phyloP scores from a whole-genome alignment of 2,329 filamentous ascomycete genomes.

The Fusarium miscanthi region DNA sequence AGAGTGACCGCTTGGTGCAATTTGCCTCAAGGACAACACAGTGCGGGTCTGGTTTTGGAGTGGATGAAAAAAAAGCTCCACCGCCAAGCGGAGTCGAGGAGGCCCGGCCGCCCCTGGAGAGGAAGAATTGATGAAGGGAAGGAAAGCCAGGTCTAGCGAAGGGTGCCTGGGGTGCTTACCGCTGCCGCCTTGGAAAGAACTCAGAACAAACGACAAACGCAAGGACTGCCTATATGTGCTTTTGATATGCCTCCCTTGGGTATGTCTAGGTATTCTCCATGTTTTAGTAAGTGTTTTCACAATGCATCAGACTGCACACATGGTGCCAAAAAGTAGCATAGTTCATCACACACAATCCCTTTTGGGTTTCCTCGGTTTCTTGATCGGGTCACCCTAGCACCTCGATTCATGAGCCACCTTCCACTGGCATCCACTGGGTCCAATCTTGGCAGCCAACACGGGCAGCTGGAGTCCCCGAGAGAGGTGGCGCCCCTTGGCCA shows the following conservation, averaged over 20 bases:
- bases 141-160: background rate
- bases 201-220: background rate
- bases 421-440: slow-evolving; percentile 30
- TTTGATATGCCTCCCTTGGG: background rate
- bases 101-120: slow-evolving; percentile 27
- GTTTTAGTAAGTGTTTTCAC: background rate
- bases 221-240: background rate
- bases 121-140: slow-evolving; percentile 16
- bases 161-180: background rate
- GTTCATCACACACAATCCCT: slow-evolving; percentile 3
- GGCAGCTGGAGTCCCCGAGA: slow-evolving; percentile 31
- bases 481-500: slow-evolving; percentile 36
- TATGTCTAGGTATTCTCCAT: background rate
- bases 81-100: slow-evolving; percentile 25
- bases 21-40: slow-evolving; percentile 35
- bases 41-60: slow-evolving; percentile 23
- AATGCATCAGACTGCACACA: background rate
- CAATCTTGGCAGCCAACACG: slow-evolving; percentile 23
- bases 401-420: slow-evolving; percentile 33
- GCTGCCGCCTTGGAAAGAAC: background rate
- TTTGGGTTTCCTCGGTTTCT: slow-evolving; percentile 35
- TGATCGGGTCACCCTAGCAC: slow-evolving; percentile 23
- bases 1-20: slow-evolving; percentile 26
- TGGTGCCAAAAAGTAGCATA: slow-evolving; percentile 7
- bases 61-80: slow-evolving; percentile 12